These are phyloP conservation scores for Corchorus olitorius DNA, from an alignment of 345 rosid species.

Conservation along the genomic window DNA sequence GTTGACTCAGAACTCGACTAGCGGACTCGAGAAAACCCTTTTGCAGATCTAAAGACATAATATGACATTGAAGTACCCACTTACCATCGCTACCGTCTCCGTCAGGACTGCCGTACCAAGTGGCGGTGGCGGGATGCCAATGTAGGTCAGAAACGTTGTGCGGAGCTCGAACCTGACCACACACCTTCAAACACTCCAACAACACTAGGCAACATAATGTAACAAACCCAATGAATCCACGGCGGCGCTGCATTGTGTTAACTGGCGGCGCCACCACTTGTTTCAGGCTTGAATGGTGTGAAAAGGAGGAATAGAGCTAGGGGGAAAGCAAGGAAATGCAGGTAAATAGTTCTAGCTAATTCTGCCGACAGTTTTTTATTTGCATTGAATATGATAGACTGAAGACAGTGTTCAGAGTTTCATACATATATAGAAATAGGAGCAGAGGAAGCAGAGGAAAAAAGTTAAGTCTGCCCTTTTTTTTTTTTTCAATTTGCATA, in stretches of 20 bases:
- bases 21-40: background rate
- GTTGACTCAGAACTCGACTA: background rate
- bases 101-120: conserved; percentile 97
- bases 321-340: background rate
- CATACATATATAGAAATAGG: conserved; percentile 28
- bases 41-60: conserved; percentile 4
- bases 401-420: background rate
- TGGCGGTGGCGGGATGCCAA: conserved; percentile 92
- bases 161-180: conserved; percentile 24
- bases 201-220: conserved; percentile 22
- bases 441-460: conserved; percentile 1
- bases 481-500: background rate
- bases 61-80: background rate
- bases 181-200: conserved; percentile 21
- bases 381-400: background rate
- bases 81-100: conserved; percentile 96
- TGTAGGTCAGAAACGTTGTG: conserved; percentile 37
- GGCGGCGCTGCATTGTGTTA: conserved; percentile 45
- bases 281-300: background rate
- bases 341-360: background rate
- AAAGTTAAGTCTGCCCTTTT: background rate
- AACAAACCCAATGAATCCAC: conserved; percentile 16
- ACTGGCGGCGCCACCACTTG: conserved; percentile 17
- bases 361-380: conserved; percentile 36
- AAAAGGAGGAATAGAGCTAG: background rate